Conservation (phyloP, 169 alveolate genomes). For the Plasmodium vivax region DNA sequence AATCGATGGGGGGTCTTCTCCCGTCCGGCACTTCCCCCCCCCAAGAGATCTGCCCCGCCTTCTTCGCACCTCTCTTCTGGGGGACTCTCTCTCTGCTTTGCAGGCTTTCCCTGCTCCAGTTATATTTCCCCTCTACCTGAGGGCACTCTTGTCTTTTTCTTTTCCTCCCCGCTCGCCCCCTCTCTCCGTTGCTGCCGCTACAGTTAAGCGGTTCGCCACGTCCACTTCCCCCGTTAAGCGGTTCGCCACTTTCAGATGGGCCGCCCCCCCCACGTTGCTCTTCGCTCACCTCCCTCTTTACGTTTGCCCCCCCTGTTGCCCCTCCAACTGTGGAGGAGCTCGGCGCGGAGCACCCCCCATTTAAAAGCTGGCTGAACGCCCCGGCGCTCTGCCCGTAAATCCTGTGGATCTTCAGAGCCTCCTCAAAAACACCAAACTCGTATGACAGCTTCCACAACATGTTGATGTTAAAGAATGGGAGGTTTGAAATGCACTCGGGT, state of each 20-base stretch:
- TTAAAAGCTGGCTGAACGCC: background rate
- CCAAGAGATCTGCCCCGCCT: background rate
- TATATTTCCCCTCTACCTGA: background rate
- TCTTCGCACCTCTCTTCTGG: background rate
- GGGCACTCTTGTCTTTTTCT: background rate
- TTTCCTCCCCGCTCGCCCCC: background rate
- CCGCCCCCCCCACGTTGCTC: background rate
- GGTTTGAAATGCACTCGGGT: conserved; percentile 80
- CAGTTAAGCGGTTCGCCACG: background rate
- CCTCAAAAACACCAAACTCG: conserved; percentile 82
- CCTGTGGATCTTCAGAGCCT: conserved; percentile 77
- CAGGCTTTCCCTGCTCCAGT: background rate
- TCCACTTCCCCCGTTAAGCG: background rate
- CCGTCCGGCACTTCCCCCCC: background rate
- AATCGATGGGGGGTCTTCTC: background rate
- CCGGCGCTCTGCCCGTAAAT: background rate
- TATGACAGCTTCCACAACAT: conserved; percentile 83
- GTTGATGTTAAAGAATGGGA: conserved; percentile 81
- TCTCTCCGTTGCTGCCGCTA: background rate
- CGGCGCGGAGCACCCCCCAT: background rate
- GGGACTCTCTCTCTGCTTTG: background rate
- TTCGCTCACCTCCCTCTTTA: background rate
- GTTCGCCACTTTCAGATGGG: background rate
- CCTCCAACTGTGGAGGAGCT: background rate
- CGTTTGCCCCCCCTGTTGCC: background rate